A percentile compares a stretch with the other conserved stretches of the same genome.
Evolutionary conservation across 2,329 filamentous ascomycete species (phyloP).

Genomic region (Ceratocystis albifundus): DNA sequence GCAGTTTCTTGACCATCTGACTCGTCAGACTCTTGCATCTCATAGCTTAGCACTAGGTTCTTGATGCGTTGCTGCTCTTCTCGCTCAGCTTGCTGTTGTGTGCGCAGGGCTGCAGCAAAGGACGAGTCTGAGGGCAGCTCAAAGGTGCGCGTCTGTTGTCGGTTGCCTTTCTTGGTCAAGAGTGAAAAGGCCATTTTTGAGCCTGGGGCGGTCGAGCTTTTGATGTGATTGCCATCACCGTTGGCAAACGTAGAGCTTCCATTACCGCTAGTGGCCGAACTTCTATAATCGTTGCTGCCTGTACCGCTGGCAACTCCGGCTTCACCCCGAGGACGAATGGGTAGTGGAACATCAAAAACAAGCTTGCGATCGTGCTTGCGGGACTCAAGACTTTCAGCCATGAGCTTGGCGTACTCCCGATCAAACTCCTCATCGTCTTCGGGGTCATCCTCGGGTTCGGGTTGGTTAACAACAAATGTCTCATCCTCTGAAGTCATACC

Average conservation of each 20-base stretch:
- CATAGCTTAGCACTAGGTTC: slow-evolving; percentile 90
- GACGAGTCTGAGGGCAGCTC: slow-evolving; percentile 82
- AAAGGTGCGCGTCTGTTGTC: slow-evolving; percentile 88
- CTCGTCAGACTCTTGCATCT: slow-evolving; percentile 74
- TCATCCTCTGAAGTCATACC: slow-evolving; percentile 58
- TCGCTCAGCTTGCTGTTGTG: slow-evolving; percentile 83
- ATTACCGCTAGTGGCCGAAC: neutral
- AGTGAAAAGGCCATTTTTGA: slow-evolving; percentile 91
- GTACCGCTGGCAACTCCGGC: slow-evolving; percentile 1
- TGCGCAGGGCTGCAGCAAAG: slow-evolving; percentile 93
- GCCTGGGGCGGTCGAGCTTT: neutral
- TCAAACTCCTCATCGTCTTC: slow-evolving; percentile 96
- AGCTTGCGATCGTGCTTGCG: slow-evolving; percentile 92
- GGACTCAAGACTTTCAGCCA: slow-evolving; percentile 92
- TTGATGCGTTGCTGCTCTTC: slow-evolving; percentile 99
- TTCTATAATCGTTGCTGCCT: slow-evolving; percentile 24
- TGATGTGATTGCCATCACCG: neutral
- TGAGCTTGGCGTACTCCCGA: slow-evolving; percentile 94
- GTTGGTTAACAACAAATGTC: slow-evolving; percentile 78
- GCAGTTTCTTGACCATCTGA: slow-evolving; percentile 44
- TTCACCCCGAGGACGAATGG: slow-evolving; percentile 56
- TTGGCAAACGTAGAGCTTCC: neutral
- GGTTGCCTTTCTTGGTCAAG: slow-evolving; percentile 89
- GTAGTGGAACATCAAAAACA: slow-evolving; percentile 92
- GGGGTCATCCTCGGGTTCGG: slow-evolving; percentile 81